Percentiles rank a stretch among this genome's conserved stretches.
Evolutionary conservation across 2,329 filamentous ascomycete genomes (phyloP).

Genomic region (Acrodontium crateriforme): DNA sequence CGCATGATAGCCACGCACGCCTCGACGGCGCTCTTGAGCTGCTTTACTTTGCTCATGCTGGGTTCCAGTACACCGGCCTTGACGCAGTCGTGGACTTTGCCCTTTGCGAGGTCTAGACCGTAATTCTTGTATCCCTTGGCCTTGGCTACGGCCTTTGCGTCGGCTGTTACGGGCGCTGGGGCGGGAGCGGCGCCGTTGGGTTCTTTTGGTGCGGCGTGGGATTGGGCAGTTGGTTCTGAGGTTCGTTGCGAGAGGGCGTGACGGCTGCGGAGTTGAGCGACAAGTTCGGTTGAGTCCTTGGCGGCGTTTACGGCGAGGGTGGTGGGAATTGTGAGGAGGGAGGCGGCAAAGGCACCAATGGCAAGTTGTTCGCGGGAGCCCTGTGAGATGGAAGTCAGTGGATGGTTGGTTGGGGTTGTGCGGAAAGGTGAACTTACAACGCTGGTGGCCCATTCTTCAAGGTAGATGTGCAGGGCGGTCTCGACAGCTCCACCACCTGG

Average conservation of each 20-base stretch:
- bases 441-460: constrained; percentile 96
- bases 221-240: constrained; percentile 53
- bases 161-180: constrained; percentile 31
- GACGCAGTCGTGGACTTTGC: constrained; percentile 82
- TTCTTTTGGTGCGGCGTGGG: constrained; percentile 10
- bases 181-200: constrained; percentile 5
- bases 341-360: constrained; percentile 92
- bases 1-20: constrained; percentile 98
- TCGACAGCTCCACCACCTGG: constrained; percentile 93
- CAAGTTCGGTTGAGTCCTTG: constrained; percentile 88
- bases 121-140: constrained; percentile 99
- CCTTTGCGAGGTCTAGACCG: constrained; percentile 76
- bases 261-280: constrained; percentile 84
- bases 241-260: constrained; percentile 91
- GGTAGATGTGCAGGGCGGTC: constrained; percentile 97
- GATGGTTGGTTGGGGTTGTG: constrained; percentile 4
- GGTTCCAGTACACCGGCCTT: constrained; percentile 94
- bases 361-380: constrained; percentile 92
- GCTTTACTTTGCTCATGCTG: constrained; percentile 94
- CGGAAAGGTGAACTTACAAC: constrained; percentile 45
- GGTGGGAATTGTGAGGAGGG: constrained; percentile 88
- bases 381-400: constrained; percentile 21
- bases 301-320: constrained; percentile 94
- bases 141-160: constrained; percentile 78
- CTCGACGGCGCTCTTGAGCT: constrained; percentile 96